Conservation (phyloP, 805 yeast species). For the Wickerhamiella vanderwaltii region DNA sequence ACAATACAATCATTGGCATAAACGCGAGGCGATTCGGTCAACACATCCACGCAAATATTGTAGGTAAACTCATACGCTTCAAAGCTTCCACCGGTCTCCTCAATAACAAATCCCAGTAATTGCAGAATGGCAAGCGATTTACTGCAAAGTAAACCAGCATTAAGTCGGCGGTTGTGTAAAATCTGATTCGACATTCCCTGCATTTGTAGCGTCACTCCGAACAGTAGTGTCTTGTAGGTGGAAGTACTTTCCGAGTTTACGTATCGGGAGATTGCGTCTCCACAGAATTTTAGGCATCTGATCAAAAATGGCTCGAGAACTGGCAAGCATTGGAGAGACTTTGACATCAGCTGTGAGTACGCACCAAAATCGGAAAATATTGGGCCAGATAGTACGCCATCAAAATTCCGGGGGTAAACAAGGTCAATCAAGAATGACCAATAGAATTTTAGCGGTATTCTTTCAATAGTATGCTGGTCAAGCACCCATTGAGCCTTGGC, state of each 20-base stretch:
- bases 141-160: conserved; percentile 7
- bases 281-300: not conserved
- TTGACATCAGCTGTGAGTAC: conserved; percentile 16
- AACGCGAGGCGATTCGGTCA: conserved; percentile 8
- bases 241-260: not conserved
- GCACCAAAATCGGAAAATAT: conserved; percentile 15
- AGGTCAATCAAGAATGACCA: not conserved
- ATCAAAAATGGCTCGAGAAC: conserved; percentile 3
- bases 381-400: not conserved
- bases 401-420: conserved; percentile 8
- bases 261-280: conserved; percentile 6
- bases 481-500: conserved; percentile 17
- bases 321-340: not conserved
- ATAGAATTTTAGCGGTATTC: conserved; percentile 10
- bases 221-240: conserved; percentile 13
- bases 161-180: conserved; percentile 8
- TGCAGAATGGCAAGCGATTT: conserved; percentile 14
- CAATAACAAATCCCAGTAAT: conserved; percentile 17
- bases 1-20: not conserved
- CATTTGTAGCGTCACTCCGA: conserved; percentile 18
- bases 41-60: conserved; percentile 15
- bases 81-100: conserved; percentile 14
- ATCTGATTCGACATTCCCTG: conserved; percentile 17
- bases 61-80: conserved; percentile 17
- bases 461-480: not conserved